Evolutionary conservation across 75 land plant species (phyloP), one percentile per base, ranked within the genome.

Genomic region (Sequoiadendron giganteum): DNA sequence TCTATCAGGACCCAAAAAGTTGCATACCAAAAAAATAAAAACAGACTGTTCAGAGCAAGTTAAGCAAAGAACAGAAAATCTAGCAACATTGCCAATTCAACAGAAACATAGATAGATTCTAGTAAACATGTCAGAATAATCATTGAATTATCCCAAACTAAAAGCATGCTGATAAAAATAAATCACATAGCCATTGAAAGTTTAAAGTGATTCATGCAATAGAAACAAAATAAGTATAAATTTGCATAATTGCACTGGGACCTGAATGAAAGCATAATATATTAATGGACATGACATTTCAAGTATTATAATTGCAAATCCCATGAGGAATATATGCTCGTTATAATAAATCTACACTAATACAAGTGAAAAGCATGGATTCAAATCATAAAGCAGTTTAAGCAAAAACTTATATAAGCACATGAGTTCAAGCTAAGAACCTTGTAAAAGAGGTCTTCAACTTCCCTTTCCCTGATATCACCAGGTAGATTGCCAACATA

Each of bases 391-490:
- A 86, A 70, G 39, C 80, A 82, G 13, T 25, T 28, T 45, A 82
- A 42, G 14, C 13, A 21, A 8, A 82, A 28, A 45, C 30, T 25
- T 43, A 19, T 21, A 14, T 52, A 13, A 42, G 92, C 3, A 91
- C 87, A 56, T 83, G n/a, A 82, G 32, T 21, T n/a, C 5, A 40
- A n/a, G 32, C 28, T 13, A 82, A n/a, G 15, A 90, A 96, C 97
- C 97, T 96, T 96, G 87, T 94, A 91, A 70, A 96, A 96, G 14
- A 96, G 61, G 80, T 96, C 96, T 89, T 96, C 94, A 86, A 96
- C 88, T 90, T 96, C 97, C 52, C 49, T 83, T 81, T 96, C 96
- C 43, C 93, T 90, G 6, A 94, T 88, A 85, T 94, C 97, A 14
- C 90, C 84, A 14, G 97, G 97, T 76, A 96, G 90, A 87, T 96